Evolutionary conservation across 2,329 filamentous ascomycete genomes (phyloP), one percentile per base, ranked within the genome.

Genomic region (Trichoderma sp.): DNA sequence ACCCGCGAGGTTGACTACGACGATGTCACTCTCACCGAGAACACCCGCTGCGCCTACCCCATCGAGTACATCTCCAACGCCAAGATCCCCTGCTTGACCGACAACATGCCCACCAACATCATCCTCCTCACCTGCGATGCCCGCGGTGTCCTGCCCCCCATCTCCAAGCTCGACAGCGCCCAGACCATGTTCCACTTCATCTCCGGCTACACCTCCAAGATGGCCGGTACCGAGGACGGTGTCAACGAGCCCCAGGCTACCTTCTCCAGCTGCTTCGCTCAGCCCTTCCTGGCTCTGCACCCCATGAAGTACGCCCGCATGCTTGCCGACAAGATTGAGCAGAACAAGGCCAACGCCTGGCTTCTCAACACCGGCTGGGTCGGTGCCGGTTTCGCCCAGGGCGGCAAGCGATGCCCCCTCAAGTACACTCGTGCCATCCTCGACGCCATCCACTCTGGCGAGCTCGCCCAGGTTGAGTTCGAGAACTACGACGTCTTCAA

Each of bases 101-200:
- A 89, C 76, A 92, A 89, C 83, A 94, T 98, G 87, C 96, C 96
- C 77, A 92, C 88, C 83, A 99, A 99, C 90, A 98, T 99, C 84
- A 93, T 99, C 81, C 92, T 99, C 78, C 91, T 99, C 78, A 99
- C 96, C 74, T 99, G 96, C 86, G 96, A 99, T 80, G 96, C 96
- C 73, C 94, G 96, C 77, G 96, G 96, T 87, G 96, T 99, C 64
- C 91, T 99, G 71, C 96, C 96, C 71, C 96, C 96, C 63, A 98
- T 99, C 85, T 98, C 94, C 79, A 98, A 98, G 89, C 92, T 99
- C 82, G 91, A 92, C 87, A 90, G 92, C 75, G 90, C 93, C 79
- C 96, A 98, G 87, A 97, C 94, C 83, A 98, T 99, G 95, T 99
- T 98, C 92, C 96, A 99, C 89, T 99, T 99, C 91, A 99, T 99